Base-by-base conservation (phyloP, 805 yeast species). In the Saturnispora dispora region DNA sequence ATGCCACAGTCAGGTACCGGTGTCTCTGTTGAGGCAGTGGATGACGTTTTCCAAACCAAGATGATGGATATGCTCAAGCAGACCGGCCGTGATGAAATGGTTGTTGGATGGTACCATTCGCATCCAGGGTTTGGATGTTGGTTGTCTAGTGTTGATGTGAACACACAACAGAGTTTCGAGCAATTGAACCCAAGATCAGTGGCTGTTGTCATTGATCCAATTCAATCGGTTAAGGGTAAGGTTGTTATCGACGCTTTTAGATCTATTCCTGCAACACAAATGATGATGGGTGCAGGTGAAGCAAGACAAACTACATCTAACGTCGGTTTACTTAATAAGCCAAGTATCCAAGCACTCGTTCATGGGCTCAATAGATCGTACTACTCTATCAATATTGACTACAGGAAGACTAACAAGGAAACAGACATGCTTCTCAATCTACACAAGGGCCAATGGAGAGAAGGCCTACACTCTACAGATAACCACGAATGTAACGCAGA, bases 41-140 rank as follows among this genome's bases (percentile, higher is more conserved):
- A 95, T 67, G 98, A 95, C 67, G 98, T 95, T 47, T 93, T 93
- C 73, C 99, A 93, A 69, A 90, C 98, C 3, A 87, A 84, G 66
- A 95, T 93, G 99, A 93, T 93, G 99, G 99, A 93, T 65, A 93
- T 93, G 99, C 77, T 93, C 63, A 83, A 86, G 70, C 99, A 93
- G 68, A 93, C 99, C 0, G 99, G 99, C n/a, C 79, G 99, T 68
- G 97, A 90, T 70, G 95, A 93, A 67, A 89, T 88, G 88, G 99
- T 93, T 50, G 99, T 93, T 47, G 99, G 99, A 33, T 93, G 99
- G 99, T 93, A 93, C 73, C 99, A 93, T 67, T 90, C 98, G 13
- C 99, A 93, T 71, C 99, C 99, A 4, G 99, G 99, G 17, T 93
- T 91, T 67, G 99, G 99, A n/a, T 93, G 99, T 74, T 93, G 99